These are phyloP conservation scores for Seminavis robusta DNA, from an alignment of 108 stramenopile species.

Conservation along the genomic window DNA sequence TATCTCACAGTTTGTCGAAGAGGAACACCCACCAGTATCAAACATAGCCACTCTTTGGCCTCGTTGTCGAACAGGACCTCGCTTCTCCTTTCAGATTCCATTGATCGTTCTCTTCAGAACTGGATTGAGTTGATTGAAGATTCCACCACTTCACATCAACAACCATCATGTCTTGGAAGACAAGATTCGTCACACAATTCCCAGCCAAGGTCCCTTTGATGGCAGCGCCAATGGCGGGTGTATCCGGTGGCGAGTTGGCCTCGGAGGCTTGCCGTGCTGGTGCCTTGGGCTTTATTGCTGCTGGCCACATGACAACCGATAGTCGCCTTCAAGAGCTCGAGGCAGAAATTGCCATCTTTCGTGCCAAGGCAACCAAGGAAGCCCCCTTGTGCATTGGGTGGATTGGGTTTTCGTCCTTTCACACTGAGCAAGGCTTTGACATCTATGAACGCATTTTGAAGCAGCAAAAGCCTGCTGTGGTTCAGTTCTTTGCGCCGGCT, in stretches of 20 bases:
- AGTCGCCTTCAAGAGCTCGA: conserved; percentile 24
- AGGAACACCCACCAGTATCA: too few relatives aligned
- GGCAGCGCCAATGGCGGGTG: conserved; percentile 75
- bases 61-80: too few relatives aligned
- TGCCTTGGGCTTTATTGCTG: conserved; percentile 70
- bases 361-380: conserved; percentile 4
- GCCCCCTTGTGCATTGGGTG: conserved; percentile 61
- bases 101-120: too few relatives aligned
- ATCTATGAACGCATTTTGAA: conserved; percentile 44
- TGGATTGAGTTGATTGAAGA: too few relatives aligned
- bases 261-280: conserved; percentile 61
- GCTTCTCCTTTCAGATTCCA: too few relatives aligned
- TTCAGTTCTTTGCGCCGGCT: conserved; percentile 78
- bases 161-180: conserved; percentile 9
- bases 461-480: conserved; percentile 44
- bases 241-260: conserved; percentile 57
- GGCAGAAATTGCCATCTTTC: conserved; percentile 48
- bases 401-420: conserved; percentile 59
- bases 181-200: background rate
- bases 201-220: conserved; percentile 30
- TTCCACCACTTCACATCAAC: too few relatives aligned
- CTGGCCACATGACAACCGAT: conserved; percentile 52
- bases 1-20: too few relatives aligned
- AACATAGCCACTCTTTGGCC: too few relatives aligned
- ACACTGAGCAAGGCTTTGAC: conserved; percentile 37